Base-by-base conservation (phyloP, 805 yeast genomes). In the Kodamaea kakaduensis region DNA sequence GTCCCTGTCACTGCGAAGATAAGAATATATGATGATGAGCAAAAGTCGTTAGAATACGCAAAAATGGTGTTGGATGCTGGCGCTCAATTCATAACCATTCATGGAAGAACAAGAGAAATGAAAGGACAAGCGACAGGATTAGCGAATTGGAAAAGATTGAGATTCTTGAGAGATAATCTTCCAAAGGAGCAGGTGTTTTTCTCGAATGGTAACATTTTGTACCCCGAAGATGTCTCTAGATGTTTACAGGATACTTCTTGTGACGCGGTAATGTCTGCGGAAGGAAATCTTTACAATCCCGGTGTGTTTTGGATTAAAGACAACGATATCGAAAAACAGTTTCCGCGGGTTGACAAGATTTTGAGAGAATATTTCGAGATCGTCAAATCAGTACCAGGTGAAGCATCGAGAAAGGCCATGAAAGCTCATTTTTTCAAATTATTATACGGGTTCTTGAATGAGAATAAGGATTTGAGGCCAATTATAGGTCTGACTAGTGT, bases 221-320 rank as follows among this genome's bases (percentile, higher is more conserved):
- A 93, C 51, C 85, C 95, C 0, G 84, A 81, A 27, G 97, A 93
- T 55, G 66, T 90, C 16, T 68, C 69, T 1, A 69, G 93, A 42
- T 84, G 96, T 55, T 54, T 77, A 28, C 69, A 68, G 2, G 71
- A 64, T 6, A 77, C 86, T 4, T 64, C 62, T 1, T 84, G 93
- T 44, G 97, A 93, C 60, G 96, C 88, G 0, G 93, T 93, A 12
- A 93, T 93, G 98, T 81, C 94, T 26, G 98, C 98, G 1, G 99
- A 93, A 58, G 96, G 96, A 1, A 88, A 88, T 52, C 64, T 93
- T 22, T 84, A 81, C 61, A 93, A 93, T 50, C 99, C 99, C 0
- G 97, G 95, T 5, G 78, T 89, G 1, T 90, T 93, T 56, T 75
- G 79, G 81, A 62, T 73, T 2, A 56, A 61, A 30, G 50, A 60